Base-by-base conservation (phyloP, 176 grass and related monocot genomes). In the Hordeum marinum region DNA sequence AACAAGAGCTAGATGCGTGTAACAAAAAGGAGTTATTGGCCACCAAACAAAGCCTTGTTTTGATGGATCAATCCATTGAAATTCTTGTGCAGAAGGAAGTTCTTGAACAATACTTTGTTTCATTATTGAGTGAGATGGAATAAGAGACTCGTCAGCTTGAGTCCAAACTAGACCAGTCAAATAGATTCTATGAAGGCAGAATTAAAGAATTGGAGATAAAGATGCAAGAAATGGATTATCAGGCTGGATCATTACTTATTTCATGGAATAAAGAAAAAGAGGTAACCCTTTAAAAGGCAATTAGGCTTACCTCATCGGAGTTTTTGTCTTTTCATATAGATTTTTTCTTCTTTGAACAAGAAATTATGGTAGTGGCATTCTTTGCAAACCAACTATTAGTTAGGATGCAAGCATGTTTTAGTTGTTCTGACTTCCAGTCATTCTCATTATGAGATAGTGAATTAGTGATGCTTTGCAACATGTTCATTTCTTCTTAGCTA, bases 31-130 rank as follows among this genome's bases (percentile, higher is more conserved):
- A 57, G 52, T 57, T 9, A 0, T 21, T 57, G 52, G 17, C 7
- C 0, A 6, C 52, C 52, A 57, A 57, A 57, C 52, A 55, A 55
- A 55, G 52, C 20, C 52, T 76, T 41, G 25, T 87, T 41, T 25
- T 91, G 46, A 57, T 94, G 26, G 90, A 95, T 68, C 85, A 95
- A 65, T 86, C 76, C 58, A 88, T 74, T 21, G 68, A 87, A 83
- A 58, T 65, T 27, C 78, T 58, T 79, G 55, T 92, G 2, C 83
- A 92, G 78, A 83, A 94, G 72, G 95, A 94, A 14, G 40, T 89
- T 82, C 58, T 91, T 61, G 74, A 88, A 82, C 68, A 85, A 74
- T 61, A 35, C 62, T 73, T 82, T 75, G 15, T 83, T 79, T 84
- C 78, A 78, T 81, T 91, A 39, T 78, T 92, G 63, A 79, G 27